phyloP scores from a whole-genome alignment of 1,284 basidiomycete genomes.

The Schizophyllum amplum region DNA sequence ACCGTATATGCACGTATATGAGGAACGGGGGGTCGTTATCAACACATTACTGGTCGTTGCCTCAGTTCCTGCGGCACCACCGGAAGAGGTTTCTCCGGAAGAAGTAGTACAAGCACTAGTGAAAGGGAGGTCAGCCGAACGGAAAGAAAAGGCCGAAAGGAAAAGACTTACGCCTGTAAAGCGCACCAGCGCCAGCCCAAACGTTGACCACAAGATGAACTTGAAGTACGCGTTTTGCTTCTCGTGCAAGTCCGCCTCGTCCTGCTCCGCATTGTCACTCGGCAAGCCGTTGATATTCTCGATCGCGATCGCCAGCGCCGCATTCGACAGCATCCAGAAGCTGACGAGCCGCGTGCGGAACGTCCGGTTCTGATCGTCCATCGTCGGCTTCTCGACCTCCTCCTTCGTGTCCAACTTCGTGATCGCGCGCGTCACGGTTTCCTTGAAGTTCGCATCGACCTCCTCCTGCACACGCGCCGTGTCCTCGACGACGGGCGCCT shows the following conservation, averaged over 20 bases:
- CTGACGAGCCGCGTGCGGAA: constrained; percentile 88
- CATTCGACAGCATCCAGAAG: constrained; percentile 83
- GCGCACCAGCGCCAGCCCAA: constrained; percentile 72
- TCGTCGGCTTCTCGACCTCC: constrained; percentile 70
- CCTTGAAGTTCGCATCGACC: constrained; percentile 89
- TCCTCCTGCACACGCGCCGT: constrained; percentile 77
- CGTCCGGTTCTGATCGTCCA: constrained; percentile 90
- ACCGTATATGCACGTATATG: background rate
- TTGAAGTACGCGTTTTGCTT: constrained; percentile 79
- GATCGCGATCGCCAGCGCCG: constrained; percentile 73
- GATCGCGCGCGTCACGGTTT: constrained; percentile 88
- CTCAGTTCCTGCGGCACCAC: constrained; percentile 66
- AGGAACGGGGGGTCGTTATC: background rate
- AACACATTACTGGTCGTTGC: background rate
- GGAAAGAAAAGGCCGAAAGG: background rate
- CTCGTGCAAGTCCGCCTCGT: constrained; percentile 40
- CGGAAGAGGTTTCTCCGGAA: constrained; percentile 79
- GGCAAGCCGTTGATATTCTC: constrained; percentile 77
- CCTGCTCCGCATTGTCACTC: constrained; percentile 25
- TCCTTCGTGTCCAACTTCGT: constrained; percentile 73
- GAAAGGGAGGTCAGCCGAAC: constrained; percentile 14
- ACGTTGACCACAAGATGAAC: constrained; percentile 86
- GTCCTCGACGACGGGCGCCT: constrained; percentile 76
- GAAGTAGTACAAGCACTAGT: constrained; percentile 81
- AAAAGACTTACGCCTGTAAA: constrained; percentile 68